Conservation (phyloP, 306 rosid species). For the Acacia confusa region DNA sequence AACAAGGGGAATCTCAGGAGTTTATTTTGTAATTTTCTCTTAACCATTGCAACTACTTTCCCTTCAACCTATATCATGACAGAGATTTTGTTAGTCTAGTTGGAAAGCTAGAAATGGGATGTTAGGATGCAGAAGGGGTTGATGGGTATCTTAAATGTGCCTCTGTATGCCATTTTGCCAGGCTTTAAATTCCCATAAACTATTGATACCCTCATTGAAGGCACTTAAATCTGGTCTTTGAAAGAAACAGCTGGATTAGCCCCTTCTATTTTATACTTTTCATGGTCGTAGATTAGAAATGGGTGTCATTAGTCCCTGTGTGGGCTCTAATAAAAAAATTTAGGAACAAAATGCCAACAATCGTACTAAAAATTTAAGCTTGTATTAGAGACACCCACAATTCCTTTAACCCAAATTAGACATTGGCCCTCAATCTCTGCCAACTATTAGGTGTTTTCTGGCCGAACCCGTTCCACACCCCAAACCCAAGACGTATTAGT, state of each 20-base stretch:
- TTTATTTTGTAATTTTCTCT: constrained; percentile 10
- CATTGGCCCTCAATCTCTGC: no score
- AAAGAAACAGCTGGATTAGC: constrained; percentile 42
- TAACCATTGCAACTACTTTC: constrained; percentile 27
- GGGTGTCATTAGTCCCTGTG: no score
- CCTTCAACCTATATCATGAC: constrained; percentile 41
- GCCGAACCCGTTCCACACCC: no score
- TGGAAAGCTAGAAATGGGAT: constrained; percentile 51
- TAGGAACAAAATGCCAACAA: no score
- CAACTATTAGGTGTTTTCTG: no score
- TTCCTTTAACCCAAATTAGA: no score
- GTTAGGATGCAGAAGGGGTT: constrained; percentile 53
- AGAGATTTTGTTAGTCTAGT: constrained; percentile 47
- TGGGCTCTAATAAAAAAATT: no score
- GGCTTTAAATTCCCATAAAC: constrained; percentile 36
- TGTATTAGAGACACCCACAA: no score
- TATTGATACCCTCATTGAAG: constrained; percentile 32
- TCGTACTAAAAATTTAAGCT: no score
- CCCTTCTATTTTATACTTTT: not conserved
- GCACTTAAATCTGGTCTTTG: constrained; percentile 30
- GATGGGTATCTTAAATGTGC: constrained; percentile 59
- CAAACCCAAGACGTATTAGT: no score
- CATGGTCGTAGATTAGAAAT: not conserved
- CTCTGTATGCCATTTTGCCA: constrained; percentile 13
- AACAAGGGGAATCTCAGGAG: not conserved